Base-by-base conservation (phyloP, 345 rosid genomes). In the Lagerstroemia speciosa region DNA sequence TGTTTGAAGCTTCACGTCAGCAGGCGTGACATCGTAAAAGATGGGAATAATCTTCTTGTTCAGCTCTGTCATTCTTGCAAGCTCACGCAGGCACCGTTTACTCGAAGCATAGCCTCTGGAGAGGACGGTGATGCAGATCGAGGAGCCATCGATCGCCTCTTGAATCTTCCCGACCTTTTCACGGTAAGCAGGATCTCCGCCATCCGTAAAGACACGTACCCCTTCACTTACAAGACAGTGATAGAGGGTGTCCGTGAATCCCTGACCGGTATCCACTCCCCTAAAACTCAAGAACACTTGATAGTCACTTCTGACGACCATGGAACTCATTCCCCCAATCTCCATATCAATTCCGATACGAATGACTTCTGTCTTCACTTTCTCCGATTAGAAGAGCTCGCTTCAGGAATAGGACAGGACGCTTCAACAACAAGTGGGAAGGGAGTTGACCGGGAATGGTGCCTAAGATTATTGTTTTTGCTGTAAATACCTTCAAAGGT, bases 111-210 rank as follows among this genome's bases (percentile, higher is more conserved):
- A 55, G 26, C 14, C 20, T 24, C 9, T 16, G 19, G 71, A 55
- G 71, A 55, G 55, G 64, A 55, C 3, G 52, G 71, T 64, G 10
- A 68, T 68, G 64, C 20, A 68, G 24, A 68, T 34, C 64, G 24
- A 12, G 29, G 71, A 55, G 2, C 19, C 19, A 8, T 15, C 30
- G 37, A 55, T 68, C 8, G 50, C 71, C 20, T 57, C 61, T 0
- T 22, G 27, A 5, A 68, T 58, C 6, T 12, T 41, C 20, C 27
- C 5, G 3, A 68, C 55, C 33, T 37, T 57, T 36, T 55, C 64
- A 22, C 64, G 50, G 29, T 53, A 32, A 24, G 22, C 26, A n/a
- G 11, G 71, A 0, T 68, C 34, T 37, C 55, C 71, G 26, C 12
- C 2, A 64, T 68, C 71, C 9, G 1, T 36, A 20, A 68, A 68